Conservation (phyloP, 2,329 filamentous ascomycete species). For the Dactylellina drechsleri region DNA sequence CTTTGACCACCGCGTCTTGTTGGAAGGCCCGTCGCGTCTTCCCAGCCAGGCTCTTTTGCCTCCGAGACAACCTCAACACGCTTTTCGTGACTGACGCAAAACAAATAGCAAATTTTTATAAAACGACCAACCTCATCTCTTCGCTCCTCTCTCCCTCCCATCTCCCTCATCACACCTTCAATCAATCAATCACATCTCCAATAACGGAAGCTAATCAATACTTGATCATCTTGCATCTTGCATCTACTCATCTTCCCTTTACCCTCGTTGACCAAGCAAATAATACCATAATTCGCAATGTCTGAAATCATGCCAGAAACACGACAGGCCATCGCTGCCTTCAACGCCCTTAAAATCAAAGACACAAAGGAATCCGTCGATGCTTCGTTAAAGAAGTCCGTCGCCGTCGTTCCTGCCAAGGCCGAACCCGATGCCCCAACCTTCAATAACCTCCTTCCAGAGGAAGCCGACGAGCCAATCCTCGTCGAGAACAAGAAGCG, state of each 20-base stretch:
- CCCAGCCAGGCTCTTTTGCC: neutral
- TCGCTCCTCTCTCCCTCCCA: neutral
- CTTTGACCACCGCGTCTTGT: neutral
- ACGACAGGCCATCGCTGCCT: conserved; percentile 80
- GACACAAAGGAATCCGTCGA: conserved; percentile 79
- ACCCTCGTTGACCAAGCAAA: conserved; percentile 40
- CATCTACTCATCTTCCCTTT: neutral
- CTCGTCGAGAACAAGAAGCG: conserved; percentile 94
- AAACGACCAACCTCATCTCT: conserved; percentile 20
- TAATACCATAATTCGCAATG: conserved; percentile 28
- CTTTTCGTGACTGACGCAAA: conserved; percentile 44
- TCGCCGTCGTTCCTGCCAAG: conserved; percentile 69
- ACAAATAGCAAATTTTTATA: conserved; percentile 50
- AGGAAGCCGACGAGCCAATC: conserved; percentile 86
- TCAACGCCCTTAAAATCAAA: conserved; percentile 86
- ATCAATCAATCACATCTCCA: conserved; percentile 44
- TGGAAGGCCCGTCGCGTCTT: neutral
- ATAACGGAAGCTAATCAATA: conserved; percentile 28
- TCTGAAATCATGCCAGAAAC: conserved; percentile 45
- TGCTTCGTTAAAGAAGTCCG: conserved; percentile 78
- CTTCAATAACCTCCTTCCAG: conserved; percentile 67
- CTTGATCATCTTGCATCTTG: conserved; percentile 6
- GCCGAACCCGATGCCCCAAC: conserved; percentile 64
- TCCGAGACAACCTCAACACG: conserved; percentile 1
- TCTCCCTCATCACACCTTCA: conserved; percentile 21